A percentile compares a stretch with the other conserved stretches of the same genome.
phyloP scores from a whole-genome alignment of 1,284 basidiomycete species.

The Bondarzewia mesenterica region DNA sequence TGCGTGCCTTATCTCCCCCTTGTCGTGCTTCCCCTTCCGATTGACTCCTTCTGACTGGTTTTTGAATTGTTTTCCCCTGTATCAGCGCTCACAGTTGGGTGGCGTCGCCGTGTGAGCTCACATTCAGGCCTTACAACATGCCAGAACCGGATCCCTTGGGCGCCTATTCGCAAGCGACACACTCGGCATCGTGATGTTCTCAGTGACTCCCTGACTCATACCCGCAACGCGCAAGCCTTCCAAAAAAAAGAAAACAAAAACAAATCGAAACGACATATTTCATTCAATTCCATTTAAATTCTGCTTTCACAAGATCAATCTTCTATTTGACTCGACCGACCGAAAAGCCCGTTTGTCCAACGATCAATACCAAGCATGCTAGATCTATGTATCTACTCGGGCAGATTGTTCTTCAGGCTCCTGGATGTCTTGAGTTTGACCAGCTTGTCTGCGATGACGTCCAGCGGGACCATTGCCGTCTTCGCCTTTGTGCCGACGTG shows the following conservation, averaged over 20 bases:
- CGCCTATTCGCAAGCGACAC: background rate
- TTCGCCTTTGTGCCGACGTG: constrained; percentile 80
- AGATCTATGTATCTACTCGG: constrained; percentile 3
- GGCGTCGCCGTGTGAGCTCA: constrained; percentile 7
- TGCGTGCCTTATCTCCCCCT: constrained; percentile 20
- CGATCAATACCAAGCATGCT: background rate
- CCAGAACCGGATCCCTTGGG: background rate
- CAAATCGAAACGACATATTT: too few species aligned
- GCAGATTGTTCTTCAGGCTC: constrained; percentile 51
- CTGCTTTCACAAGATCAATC: background rate
- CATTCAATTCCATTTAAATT: background rate
- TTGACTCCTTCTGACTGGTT: background rate
- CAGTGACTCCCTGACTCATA: background rate
- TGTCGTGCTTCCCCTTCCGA: background rate
- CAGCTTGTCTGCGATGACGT: constrained; percentile 58
- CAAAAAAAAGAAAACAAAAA: background rate
- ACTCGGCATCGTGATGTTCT: background rate
- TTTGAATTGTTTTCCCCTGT: background rate
- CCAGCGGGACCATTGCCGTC: constrained; percentile 54
- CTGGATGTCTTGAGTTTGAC: constrained; percentile 54
- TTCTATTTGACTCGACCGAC: background rate
- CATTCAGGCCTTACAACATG: too few species aligned
- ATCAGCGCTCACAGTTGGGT: constrained; percentile 12
- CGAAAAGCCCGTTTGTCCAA: background rate
- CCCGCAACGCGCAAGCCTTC: background rate